Percentiles rank a stretch among this genome's conserved stretches.
Evolutionary conservation across 208 protist genomes (phyloP).

Genomic region (Crithidia brevicula): DNA sequence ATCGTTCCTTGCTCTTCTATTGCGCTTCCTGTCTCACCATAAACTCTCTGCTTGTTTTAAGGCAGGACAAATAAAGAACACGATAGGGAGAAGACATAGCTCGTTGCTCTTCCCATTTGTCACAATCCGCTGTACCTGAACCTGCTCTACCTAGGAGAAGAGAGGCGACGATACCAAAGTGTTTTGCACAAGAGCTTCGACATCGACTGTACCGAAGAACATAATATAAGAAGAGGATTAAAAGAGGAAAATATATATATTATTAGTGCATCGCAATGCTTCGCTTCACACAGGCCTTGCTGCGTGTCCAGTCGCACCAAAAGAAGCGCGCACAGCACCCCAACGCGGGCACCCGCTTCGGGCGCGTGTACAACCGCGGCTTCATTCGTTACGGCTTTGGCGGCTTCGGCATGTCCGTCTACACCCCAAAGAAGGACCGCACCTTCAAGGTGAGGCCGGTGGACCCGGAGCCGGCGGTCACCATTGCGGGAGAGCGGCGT

Average conservation of each 20-base stretch:
- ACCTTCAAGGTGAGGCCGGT: conserved; percentile 52
- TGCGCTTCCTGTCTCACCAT: too few species aligned
- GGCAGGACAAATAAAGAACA: too few species aligned
- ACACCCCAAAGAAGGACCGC: conserved; percentile 86
- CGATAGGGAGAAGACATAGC: too few species aligned
- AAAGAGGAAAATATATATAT: not conserved
- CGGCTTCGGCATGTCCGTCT: conserved; percentile 92
- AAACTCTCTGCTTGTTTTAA: too few species aligned
- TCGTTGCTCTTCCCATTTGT: too few species aligned
- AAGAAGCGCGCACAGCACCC: conserved; percentile 83
- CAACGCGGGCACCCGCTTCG: conserved; percentile 85
- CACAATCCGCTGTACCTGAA: too few species aligned
- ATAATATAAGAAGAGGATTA: not conserved
- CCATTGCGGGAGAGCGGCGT: conserved; percentile 6
- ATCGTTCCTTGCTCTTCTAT: too few species aligned
- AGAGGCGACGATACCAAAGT: too few species aligned
- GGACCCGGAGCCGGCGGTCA: conserved; percentile 8
- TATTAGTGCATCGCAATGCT: conserved; percentile 46
- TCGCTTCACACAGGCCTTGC: conserved; percentile 47
- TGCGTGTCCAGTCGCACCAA: conserved; percentile 86
- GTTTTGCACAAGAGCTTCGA: too few species aligned
- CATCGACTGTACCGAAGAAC: too few species aligned
- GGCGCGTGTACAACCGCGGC: conserved; percentile 88
- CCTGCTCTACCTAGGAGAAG: too few species aligned
- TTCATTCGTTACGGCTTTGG: conserved; percentile 90